Percentiles rank a stretch among this genome's conserved stretches.
These are phyloP conservation scores for Trichomonascaceae sp. DNA, from an alignment of 1,139 yeast species.

Conservation along the genomic window DNA sequence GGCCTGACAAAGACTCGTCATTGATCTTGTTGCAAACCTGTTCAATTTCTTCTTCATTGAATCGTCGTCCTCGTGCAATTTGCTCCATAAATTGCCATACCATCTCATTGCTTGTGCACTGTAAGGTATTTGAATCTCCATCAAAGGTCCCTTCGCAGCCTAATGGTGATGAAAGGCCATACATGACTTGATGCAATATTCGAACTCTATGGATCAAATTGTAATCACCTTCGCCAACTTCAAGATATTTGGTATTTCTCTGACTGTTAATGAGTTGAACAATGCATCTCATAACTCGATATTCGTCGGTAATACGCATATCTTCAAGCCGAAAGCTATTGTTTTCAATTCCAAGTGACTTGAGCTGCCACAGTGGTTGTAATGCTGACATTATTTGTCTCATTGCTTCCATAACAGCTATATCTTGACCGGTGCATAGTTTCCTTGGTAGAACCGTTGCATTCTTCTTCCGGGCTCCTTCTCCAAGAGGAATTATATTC, in stretches of 20 bases:
- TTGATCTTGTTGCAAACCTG: not conserved
- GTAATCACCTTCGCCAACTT: slow-evolving; percentile 23
- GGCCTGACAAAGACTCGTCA: not conserved
- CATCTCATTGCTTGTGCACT: not conserved
- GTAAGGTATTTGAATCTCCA: not conserved
- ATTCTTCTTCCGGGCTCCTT: slow-evolving; percentile 1
- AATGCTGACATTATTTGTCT: slow-evolving; percentile 27
- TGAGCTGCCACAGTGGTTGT: slow-evolving; percentile 21
- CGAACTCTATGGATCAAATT: slow-evolving; percentile 17
- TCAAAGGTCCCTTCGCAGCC: not conserved
- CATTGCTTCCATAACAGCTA: slow-evolving; percentile 31
- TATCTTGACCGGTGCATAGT: slow-evolving; percentile 19
- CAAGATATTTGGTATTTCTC: slow-evolving; percentile 18
- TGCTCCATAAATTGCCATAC: slow-evolving; percentile 4
- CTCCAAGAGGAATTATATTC: slow-evolving; percentile 2
- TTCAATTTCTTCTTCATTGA: slow-evolving; percentile 3
- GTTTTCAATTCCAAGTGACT: slow-evolving; percentile 26
- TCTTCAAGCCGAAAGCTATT: slow-evolving; percentile 29
- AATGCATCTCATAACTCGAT: slow-evolving; percentile 28
- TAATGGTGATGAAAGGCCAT: not conserved
- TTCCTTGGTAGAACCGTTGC: slow-evolving; percentile 6
- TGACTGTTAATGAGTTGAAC: slow-evolving; percentile 27
- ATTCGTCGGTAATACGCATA: slow-evolving; percentile 31
- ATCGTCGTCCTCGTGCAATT: not conserved
- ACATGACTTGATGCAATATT: slow-evolving; percentile 20